Evolutionary conservation across 1,139 yeast species (phyloP).

Genomic region (Candida sp.): DNA sequence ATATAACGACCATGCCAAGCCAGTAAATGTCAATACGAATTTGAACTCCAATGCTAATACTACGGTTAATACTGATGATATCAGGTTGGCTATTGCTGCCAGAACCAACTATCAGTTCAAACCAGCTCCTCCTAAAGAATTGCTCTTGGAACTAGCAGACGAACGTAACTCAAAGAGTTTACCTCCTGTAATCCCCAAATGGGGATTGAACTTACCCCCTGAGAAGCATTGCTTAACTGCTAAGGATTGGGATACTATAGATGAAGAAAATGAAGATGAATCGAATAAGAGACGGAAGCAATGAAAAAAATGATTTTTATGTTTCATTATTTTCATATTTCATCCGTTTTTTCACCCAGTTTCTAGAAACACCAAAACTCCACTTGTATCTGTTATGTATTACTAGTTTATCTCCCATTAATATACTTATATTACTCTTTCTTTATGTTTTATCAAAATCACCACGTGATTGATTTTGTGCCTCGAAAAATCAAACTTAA

Average conservation of each 20-base stretch:
- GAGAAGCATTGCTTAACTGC: conserved; percentile 95
- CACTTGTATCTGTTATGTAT: neutral
- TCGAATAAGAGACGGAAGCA: conserved; percentile 4
- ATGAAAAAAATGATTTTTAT: neutral
- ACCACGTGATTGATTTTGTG: neutral
- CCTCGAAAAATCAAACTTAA: neutral
- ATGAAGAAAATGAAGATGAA: conserved; percentile 31
- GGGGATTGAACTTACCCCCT: conserved; percentile 95
- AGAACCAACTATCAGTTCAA: conserved; percentile 92
- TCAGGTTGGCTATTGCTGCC: conserved; percentile 90
- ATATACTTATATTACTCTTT: too few relatives aligned
- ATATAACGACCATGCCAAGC: conserved; percentile 78
- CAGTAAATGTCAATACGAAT: conserved; percentile 27
- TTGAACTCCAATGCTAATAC: conserved; percentile 37
- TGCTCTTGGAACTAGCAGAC: conserved; percentile 83
- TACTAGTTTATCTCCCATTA: too few relatives aligned
- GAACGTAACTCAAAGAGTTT: conserved; percentile 87
- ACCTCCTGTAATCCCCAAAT: conserved; percentile 89
- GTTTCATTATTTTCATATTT: too few relatives aligned
- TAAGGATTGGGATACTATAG: conserved; percentile 59
- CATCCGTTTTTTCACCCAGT: neutral
- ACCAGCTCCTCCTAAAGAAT: conserved; percentile 93
- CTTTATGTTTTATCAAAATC: neutral
- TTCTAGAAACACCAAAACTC: neutral
- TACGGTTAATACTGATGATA: conserved; percentile 79